Conservation (phyloP, 352 stramenopile genomes). For the Phytophthora pisi region DNA sequence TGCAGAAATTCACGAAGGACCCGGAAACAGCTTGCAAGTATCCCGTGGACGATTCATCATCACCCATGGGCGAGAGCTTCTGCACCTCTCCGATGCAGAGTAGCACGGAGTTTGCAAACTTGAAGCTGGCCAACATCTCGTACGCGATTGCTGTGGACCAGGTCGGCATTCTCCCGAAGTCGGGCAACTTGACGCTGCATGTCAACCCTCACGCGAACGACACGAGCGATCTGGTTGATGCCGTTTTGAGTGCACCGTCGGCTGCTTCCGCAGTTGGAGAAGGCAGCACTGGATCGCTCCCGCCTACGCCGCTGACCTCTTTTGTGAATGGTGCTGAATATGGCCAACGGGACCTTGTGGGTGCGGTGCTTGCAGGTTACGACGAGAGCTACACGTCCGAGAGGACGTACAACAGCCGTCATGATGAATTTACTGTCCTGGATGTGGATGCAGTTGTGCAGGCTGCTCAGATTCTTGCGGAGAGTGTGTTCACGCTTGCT, state of each 20-base stretch:
- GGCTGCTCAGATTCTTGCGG: slow-evolving; percentile 76
- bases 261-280: slow-evolving; percentile 39
- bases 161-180: slow-evolving; percentile 59
- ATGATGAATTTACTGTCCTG: slow-evolving; percentile 59
- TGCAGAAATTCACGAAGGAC: slow-evolving; percentile 60
- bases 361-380: slow-evolving; percentile 76
- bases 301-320: slow-evolving; percentile 67
- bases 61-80: slow-evolving; percentile 62
- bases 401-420: slow-evolving; percentile 67
- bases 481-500: slow-evolving; percentile 72
- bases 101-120: slow-evolving; percentile 60
- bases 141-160: slow-evolving; percentile 84
- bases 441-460: slow-evolving; percentile 57
- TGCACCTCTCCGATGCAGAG: slow-evolving; percentile 76
- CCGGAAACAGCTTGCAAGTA: slow-evolving; percentile 50
- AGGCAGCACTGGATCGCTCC: slow-evolving; percentile 51
- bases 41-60: slow-evolving; percentile 51
- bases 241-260: slow-evolving; percentile 57
- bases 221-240: slow-evolving; percentile 49
- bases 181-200: slow-evolving; percentile 71
- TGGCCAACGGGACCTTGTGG: slow-evolving; percentile 59
- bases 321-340: slow-evolving; percentile 82
- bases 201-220: slow-evolving; percentile 66
- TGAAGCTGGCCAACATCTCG: slow-evolving; percentile 64
- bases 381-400: slow-evolving; percentile 54